Conservation (phyloP, 1,284 basidiomycete genomes). For the Leccinum solheimii region DNA sequence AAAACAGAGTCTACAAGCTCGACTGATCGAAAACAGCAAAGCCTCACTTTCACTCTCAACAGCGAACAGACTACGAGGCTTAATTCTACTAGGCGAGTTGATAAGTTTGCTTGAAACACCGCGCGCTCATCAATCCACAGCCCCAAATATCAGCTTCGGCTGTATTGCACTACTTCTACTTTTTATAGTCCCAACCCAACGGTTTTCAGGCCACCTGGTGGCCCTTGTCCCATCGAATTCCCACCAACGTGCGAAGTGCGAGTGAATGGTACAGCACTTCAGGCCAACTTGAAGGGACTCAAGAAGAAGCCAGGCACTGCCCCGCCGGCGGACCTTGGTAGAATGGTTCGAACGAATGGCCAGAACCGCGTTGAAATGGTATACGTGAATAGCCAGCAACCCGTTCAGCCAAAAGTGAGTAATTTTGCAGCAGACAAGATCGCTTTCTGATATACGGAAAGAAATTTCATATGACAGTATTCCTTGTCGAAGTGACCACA, state of each 20-base stretch:
- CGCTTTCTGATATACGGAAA: constrained; percentile 53
- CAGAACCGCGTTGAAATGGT: constrained; percentile 81
- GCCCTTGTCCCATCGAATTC: constrained; percentile 82
- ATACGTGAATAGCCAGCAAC: constrained; percentile 88
- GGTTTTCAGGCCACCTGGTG: constrained; percentile 51
- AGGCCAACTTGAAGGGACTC: constrained; percentile 84
- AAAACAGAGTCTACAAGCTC: constrained; percentile 72
- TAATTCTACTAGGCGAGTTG: constrained; percentile 47
- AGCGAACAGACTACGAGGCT: constrained; percentile 66
- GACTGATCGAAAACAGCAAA: constrained; percentile 69
- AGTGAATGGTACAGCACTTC: constrained; percentile 71
- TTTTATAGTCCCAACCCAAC: constrained; percentile 60
- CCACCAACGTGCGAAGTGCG: constrained; percentile 89
- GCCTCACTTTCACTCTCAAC: constrained; percentile 61
- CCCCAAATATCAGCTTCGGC: constrained; percentile 74
- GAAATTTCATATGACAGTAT: constrained; percentile 86
- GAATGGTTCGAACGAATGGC: constrained; percentile 50
- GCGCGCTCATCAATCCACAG: constrained; percentile 39
- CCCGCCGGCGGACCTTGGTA: constrained; percentile 83
- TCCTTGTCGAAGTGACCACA: constrained; percentile 75
- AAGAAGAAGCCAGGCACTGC: constrained; percentile 98
- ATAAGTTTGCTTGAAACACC: constrained; percentile 6
- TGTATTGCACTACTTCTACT: constrained; percentile 92
- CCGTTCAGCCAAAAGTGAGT: constrained; percentile 65
- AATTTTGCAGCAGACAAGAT: neutral